These are phyloP conservation scores for Exserohilum turcica DNA, from an alignment of 2,329 filamentous ascomycete species.

Conservation along the genomic window DNA sequence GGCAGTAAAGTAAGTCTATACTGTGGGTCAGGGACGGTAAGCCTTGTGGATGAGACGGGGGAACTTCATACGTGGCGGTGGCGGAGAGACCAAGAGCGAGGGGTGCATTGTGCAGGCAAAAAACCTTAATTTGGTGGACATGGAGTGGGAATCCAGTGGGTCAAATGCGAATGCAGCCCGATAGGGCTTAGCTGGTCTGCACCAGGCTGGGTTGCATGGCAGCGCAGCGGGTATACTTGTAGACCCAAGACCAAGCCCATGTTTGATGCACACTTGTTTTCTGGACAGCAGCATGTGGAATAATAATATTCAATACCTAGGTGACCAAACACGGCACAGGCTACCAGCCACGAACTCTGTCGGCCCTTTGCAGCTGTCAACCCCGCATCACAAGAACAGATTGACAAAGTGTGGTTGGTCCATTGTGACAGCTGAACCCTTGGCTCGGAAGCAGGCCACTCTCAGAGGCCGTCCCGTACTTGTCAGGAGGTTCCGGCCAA, in stretches of 20 bases:
- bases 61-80: no score
- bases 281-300: constrained; percentile 1
- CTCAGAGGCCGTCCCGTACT: constrained; percentile 15
- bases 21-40: no score
- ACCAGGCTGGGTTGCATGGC: no score
- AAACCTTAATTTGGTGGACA: no score
- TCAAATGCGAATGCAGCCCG: no score
- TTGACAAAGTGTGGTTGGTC: constrained; percentile 18
- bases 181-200: no score
- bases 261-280: background rate
- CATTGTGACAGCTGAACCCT: constrained; percentile 17
- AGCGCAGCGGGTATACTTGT: background rate
- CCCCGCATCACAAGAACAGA: constrained; percentile 30
- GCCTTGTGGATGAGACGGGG: no score
- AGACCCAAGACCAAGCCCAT: background rate
- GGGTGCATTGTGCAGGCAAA: no score
- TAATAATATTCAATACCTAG: no score
- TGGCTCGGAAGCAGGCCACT: constrained; percentile 14
- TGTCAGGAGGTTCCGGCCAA: constrained; percentile 12
- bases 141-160: no score
- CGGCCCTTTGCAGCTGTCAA: constrained; percentile 10
- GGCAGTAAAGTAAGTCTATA: no score
- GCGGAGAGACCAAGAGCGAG: no score
- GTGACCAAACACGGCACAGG: background rate
- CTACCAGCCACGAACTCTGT: constrained; percentile 4